Evolutionary conservation across 148 eudicot genomes (phyloP), one percentile per base, ranked within the genome.

Genomic region (Silene latifolia): DNA sequence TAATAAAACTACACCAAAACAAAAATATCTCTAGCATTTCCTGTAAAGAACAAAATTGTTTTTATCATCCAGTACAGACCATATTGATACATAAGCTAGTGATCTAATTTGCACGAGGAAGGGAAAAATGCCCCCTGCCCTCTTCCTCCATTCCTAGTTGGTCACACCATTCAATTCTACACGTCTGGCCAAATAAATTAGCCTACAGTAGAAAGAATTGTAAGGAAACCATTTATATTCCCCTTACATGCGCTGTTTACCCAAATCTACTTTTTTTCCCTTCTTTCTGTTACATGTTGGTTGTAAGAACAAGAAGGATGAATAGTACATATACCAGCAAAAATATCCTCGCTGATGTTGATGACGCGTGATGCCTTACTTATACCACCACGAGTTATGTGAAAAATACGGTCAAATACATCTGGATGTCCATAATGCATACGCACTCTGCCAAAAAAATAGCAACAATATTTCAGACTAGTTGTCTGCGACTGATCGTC

Each of bases 351-450:
- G 67, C 98, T 93, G 53, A 93, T 91, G 81, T 93, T 91, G 63
- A 93, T 93, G 73, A 93, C 97, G n/a, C 97, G 94, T 39, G 95
- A 93, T 10, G 98, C 89, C 82, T 93, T 93, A 68, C 98, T 93
- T 70, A 93, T 87, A 72, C 98, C 98, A 48, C 98, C 97, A 67
- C 97, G 91, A 74, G 98, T 74, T 72, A 93, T 83, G 80, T 93
- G 98, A 82, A 93, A 93, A 25, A 93, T 84, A 17, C 98, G 86
- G 72, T 93, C 98, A 77, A 93, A 93, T 63, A 93, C 92, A 86
- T 93, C 98, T 58, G 98, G 98, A 83, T 93, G 98, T 60, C 98
- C 97, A 85, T 93, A 93, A 74, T 91, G 98, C 97, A 93, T 91
- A 71, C 98, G 98, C 12, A 93, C 98, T 84, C 97, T 91, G 66